These are phyloP conservation scores for Epicoccum sorghinum DNA, from an alignment of 2,329 filamentous ascomycete species.

Conservation along the genomic window DNA sequence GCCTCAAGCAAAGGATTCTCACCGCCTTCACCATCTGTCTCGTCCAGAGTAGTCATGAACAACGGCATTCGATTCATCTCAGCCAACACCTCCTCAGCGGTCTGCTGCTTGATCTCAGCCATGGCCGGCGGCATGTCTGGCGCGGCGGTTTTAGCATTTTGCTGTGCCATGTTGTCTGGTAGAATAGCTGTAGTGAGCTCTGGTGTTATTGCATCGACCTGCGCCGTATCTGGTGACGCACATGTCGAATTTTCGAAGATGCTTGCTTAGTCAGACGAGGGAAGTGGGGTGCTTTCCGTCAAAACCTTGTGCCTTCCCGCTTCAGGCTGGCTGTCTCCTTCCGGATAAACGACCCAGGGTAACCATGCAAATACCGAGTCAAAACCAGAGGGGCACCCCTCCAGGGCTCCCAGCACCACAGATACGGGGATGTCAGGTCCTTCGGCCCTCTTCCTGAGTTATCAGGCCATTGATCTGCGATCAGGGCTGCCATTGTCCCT, in stretches of 20 bases:
- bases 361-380: slow-evolving; percentile 11
- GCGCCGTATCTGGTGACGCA: slow-evolving; percentile 3
- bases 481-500: background rate
- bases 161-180: slow-evolving; percentile 26
- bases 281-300: slow-evolving; percentile 17
- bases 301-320: background rate
- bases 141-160: slow-evolving; percentile 15
- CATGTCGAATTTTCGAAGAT: slow-evolving; percentile 25
- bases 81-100: slow-evolving; percentile 64
- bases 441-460: background rate
- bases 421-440: background rate
- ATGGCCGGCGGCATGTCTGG: slow-evolving; percentile 62
- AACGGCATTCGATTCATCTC: slow-evolving; percentile 77
- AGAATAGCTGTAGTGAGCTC: background rate
- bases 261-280: slow-evolving; percentile 29
- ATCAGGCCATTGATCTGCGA: background rate
- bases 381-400: slow-evolving; percentile 12
- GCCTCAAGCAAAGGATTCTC: slow-evolving; percentile 87
- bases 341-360: slow-evolving; percentile 6
- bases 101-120: slow-evolving; percentile 62
- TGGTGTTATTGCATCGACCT: background rate
- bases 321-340: slow-evolving; percentile 4
- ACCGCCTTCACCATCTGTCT: slow-evolving; percentile 64
- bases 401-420: background rate
- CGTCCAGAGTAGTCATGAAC: slow-evolving; percentile 91